These are phyloP conservation scores for Apiotrichum montevideense DNA, from an alignment of 1,284 basidiomycete species.

Conservation along the genomic window DNA sequence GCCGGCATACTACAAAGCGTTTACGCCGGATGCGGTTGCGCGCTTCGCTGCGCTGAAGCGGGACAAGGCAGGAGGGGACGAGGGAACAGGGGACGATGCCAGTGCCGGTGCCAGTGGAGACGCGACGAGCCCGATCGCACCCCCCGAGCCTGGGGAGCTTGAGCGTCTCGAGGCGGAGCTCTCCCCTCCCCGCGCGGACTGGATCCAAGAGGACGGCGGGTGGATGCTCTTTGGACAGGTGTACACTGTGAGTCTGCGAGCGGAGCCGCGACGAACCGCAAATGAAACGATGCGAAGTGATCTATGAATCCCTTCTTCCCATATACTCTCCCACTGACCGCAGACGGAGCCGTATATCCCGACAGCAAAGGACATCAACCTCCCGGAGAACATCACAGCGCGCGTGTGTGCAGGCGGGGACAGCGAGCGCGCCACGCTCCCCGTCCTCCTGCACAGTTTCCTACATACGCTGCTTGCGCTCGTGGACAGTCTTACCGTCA, in stretches of 20 bases:
- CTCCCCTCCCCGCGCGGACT: conserved; percentile 29
- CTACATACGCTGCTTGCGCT: conserved; percentile 39
- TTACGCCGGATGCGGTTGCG: conserved; percentile 23
- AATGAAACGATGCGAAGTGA: too few species aligned
- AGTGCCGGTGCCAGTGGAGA: too few species aligned
- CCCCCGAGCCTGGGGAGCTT: conserved; percentile 13
- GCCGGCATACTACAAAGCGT: conserved; percentile 36
- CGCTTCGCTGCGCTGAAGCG: conserved; percentile 17
- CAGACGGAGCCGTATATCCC: conserved; percentile 35
- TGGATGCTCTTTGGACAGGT: conserved; percentile 42
- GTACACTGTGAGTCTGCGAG: conserved; percentile 28
- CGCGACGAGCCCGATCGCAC: not conserved
- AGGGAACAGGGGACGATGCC: too few species aligned
- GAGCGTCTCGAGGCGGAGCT: conserved; percentile 18
- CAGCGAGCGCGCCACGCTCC: conserved; percentile 20
- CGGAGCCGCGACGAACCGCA: not conserved
- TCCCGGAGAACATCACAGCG: conserved; percentile 24
- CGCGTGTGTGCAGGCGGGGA: conserved; percentile 15
- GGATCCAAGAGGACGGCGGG: conserved; percentile 37
- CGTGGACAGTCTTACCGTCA: conserved; percentile 33
- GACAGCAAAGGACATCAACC: conserved; percentile 27
- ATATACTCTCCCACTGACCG: not conserved
- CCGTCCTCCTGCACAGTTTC: conserved; percentile 36
- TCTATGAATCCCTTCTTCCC: too few species aligned
- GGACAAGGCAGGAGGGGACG: not conserved